Evolutionary conservation across 2,329 filamentous ascomycete genomes (phyloP), one percentile per base, ranked within the genome.

Genomic region (Penicillium sp.): DNA sequence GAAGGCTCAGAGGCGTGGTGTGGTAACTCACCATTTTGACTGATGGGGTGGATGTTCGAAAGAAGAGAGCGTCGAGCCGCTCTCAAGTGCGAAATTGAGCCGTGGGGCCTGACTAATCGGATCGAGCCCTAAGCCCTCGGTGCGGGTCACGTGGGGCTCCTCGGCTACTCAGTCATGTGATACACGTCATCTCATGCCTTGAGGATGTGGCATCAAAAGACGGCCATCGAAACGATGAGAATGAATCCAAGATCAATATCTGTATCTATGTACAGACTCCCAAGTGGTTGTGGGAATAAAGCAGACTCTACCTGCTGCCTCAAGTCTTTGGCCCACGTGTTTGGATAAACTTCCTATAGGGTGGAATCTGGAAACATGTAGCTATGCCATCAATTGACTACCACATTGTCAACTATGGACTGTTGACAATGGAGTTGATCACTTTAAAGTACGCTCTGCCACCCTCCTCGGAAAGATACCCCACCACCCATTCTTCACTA

Each of bases 401-500:
- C 6, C 24, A 39, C 16, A 4, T 9, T 21, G 4, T 28, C 13
- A 23, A 26, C 41, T 42, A 28, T 42, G 21, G 18, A 39, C 24
- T 42, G 41, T 42, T 62, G 28, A 51, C 63, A 23, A 73, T 57
- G 5, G 62, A 64, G 54, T 70, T 63, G 15, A 70, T 42, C 4
- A 62, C 49, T 48, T 65, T 59, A 45, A 73, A 72, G 7, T 63
- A 56, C 10, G 60, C 52, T 42, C 50, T 26, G 1, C 46, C 60
- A 23, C 61, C 62, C 23, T 62, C 52, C 2, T 51, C 51, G 24
- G 62, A 61, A n/a, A 73, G 47, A 52, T 64, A 61, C 2, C 70
- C 70, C 31, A 73, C 60, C 16, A 69, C 59, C 47, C 67, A 69
- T 36, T 72, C 66, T 29, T 72, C 70, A 2, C 62, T 52, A 12